Conservation (phyloP, 2,329 filamentous ascomycete genomes). For the Botrytis tulipae region DNA sequence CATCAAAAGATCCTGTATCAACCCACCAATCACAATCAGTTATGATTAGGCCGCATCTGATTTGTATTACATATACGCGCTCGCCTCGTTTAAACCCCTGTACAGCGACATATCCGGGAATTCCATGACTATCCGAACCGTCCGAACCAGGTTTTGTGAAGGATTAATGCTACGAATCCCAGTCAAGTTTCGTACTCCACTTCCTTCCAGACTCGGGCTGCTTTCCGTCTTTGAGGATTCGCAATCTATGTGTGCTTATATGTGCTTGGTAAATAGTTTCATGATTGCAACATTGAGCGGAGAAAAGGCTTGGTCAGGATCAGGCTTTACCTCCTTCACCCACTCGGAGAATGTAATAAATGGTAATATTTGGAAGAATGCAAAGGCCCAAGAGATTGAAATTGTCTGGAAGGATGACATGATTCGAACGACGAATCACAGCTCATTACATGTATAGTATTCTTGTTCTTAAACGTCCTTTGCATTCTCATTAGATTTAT, state of each 20-base stretch:
- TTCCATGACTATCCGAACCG: not conserved
- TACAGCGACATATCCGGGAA: not conserved
- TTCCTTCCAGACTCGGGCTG: not conserved
- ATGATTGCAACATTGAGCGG: not conserved
- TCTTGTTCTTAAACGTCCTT: not conserved
- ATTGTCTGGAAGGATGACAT: not conserved
- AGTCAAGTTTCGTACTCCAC: not conserved
- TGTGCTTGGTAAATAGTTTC: not conserved
- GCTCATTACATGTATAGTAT: not conserved
- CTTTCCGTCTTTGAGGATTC: not conserved
- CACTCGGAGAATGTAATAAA: not conserved
- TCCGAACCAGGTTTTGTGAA: not conserved
- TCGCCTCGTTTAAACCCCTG: not conserved
- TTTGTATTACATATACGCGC: not conserved
- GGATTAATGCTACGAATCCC: not conserved
- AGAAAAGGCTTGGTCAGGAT: not conserved
- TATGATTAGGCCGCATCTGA: not conserved
- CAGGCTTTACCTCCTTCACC: not conserved
- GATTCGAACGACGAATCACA: not conserved
- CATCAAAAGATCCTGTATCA: not conserved
- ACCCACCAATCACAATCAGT: not conserved
- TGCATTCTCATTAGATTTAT: not conserved
- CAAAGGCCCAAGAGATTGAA: not conserved
- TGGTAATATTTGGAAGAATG: not conserved
- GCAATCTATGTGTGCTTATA: not conserved